Evolutionary conservation across 805 yeast genomes (phyloP).

Genomic region (Spencermartinsiella europaea): DNA sequence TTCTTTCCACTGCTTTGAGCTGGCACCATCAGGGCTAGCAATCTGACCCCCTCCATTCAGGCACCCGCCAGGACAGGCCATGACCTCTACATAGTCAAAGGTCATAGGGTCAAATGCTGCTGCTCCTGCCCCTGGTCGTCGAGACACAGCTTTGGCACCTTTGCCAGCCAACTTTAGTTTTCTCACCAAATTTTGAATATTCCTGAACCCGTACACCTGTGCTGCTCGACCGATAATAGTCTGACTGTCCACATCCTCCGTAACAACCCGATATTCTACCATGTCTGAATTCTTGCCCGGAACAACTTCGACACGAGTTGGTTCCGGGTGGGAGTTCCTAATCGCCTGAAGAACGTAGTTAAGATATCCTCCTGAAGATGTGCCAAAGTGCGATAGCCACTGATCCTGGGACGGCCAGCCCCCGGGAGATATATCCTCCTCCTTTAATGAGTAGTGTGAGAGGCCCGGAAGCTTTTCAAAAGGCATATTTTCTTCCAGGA

Average conservation of each 20-base stretch:
- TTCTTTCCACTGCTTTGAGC: conserved; percentile 29
- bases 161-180: conserved; percentile 51
- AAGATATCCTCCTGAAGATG: conserved; percentile 88
- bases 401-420: conserved; percentile 56
- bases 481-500: conserved; percentile 44
- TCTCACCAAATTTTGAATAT: conserved; percentile 89
- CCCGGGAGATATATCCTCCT: conserved; percentile 35
- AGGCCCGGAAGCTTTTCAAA: conserved; percentile 23
- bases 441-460: neutral
- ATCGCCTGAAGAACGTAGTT: conserved; percentile 51
- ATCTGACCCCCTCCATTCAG: conserved; percentile 96
- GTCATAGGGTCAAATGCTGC: conserved; percentile 53
- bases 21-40: conserved; percentile 34
- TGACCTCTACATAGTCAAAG: conserved; percentile 83
- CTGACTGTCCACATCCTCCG: conserved; percentile 19
- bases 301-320: conserved; percentile 41
- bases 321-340: conserved; percentile 19
- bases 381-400: conserved; percentile 75
- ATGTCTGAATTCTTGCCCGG: conserved; percentile 70
- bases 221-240: conserved; percentile 51
- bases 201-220: conserved; percentile 84
- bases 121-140: conserved; percentile 19
- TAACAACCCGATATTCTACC: conserved; percentile 57
- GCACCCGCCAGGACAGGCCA: conserved; percentile 99
- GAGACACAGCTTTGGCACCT: conserved; percentile 13